Percentiles rank a stretch among this genome's conserved stretches.
These are phyloP conservation scores for Pontederia paniculata DNA, from an alignment of 176 grass and related monocot species.

Conservation along the genomic window DNA sequence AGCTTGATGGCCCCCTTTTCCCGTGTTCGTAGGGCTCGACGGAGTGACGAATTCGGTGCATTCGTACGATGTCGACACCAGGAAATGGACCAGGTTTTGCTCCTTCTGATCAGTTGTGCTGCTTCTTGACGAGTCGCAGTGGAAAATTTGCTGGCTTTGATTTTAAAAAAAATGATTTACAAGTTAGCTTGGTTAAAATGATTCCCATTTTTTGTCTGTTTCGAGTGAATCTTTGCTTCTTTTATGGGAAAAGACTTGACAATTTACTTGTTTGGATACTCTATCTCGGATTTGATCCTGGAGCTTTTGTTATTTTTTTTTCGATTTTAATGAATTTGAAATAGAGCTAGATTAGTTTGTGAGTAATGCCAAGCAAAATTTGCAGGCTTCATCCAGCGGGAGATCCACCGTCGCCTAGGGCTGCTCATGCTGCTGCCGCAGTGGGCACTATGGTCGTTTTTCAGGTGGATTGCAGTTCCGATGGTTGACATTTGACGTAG, in stretches of 20 bases:
- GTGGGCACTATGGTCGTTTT: slow-evolving; percentile 97
- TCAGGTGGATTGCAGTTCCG: slow-evolving; percentile 36
- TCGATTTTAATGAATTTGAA: slow-evolving; percentile 1
- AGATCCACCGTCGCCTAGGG: slow-evolving; percentile 76
- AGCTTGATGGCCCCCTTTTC: not conserved
- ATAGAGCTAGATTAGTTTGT: not conserved
- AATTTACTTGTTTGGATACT: no score
- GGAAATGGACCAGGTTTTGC: slow-evolving; percentile 68
- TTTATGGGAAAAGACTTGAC: not conserved
- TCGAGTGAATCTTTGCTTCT: not conserved
- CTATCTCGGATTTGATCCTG: no score
- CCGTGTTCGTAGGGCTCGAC: slow-evolving; percentile 46
- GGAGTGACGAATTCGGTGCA: slow-evolving; percentile 96
- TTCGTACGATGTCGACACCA: slow-evolving; percentile 65
- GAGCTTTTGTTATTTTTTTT: no score
- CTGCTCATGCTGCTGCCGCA: slow-evolving; percentile 68
- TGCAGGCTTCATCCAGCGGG: slow-evolving; percentile 59
- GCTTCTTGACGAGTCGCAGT: not conserved
- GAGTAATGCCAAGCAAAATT: not conserved
- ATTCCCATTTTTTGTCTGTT: not conserved
- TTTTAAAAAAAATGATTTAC: not conserved
- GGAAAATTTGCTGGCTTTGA: not conserved
- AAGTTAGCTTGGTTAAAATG: no score
- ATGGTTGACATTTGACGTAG: no score
- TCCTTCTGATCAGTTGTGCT: not conserved